Percentiles rank a stretch among this genome's conserved stretches.
Evolutionary conservation across 148 eudicot species (phyloP).

Genomic region (Chenopodium suecicum): DNA sequence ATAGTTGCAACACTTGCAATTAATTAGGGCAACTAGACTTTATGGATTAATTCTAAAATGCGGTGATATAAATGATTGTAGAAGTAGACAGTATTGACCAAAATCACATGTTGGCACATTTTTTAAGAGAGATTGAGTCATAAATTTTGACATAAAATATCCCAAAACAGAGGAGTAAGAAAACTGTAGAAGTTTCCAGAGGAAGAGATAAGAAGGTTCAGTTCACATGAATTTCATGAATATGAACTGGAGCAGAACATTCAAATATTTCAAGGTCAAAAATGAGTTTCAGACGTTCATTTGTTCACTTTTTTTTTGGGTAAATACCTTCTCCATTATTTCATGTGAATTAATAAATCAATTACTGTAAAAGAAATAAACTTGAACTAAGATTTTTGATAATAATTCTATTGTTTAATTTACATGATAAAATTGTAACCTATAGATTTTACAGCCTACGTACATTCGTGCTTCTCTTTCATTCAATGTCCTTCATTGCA

Average conservation of each 20-base stretch:
- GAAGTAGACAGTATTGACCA: background rate
- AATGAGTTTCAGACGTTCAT: background rate
- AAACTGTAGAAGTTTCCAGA: background rate
- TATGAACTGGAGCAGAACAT: background rate
- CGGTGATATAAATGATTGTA: background rate
- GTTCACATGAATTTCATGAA: conserved; percentile 9
- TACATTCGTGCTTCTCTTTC: conserved; percentile 7
- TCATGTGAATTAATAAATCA: background rate
- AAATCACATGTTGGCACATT: background rate
- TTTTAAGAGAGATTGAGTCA: background rate
- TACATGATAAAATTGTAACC: conserved; percentile 24
- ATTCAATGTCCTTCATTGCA: conserved; percentile 76
- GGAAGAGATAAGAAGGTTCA: background rate
- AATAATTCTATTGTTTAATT: conserved; percentile 11
- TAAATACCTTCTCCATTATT: background rate
- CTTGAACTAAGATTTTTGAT: background rate
- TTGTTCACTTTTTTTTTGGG: background rate
- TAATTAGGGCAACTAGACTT: no score
- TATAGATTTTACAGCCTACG: conserved; percentile 15
- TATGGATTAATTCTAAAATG: no score
- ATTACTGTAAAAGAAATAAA: background rate
- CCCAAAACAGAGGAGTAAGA: background rate
- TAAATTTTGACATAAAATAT: background rate
- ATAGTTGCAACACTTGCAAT: no score
- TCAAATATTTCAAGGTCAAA: background rate